Conservation (phyloP, 2,329 filamentous ascomycete genomes). For the Lizonia empirigonia region DNA sequence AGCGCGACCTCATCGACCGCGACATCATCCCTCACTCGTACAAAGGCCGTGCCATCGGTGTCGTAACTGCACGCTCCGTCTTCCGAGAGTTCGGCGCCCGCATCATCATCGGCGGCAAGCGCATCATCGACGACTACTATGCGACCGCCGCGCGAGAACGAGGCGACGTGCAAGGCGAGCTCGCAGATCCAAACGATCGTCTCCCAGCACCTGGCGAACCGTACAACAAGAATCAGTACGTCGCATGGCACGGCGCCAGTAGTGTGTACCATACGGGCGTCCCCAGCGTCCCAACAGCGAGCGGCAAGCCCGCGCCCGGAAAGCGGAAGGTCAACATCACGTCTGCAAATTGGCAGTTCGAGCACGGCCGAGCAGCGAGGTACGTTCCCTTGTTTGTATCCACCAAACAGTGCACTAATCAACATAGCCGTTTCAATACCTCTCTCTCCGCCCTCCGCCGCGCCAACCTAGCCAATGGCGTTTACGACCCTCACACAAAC, state of each 20-base stretch:
- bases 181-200: slow-evolving; percentile 87
- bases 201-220: slow-evolving; percentile 75
- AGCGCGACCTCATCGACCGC: slow-evolving; percentile 92
- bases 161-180: slow-evolving; percentile 82
- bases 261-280: slow-evolving; percentile 88
- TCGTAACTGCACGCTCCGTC: slow-evolving; percentile 93
- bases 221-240: slow-evolving; percentile 99
- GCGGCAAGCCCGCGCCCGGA: slow-evolving; percentile 73
- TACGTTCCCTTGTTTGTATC: slow-evolving; percentile 50
- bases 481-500: slow-evolving; percentile 96
- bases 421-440: slow-evolving; percentile 78
- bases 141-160: slow-evolving; percentile 74
- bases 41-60: slow-evolving; percentile 95
- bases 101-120: slow-evolving; percentile 89
- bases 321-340: slow-evolving; percentile 89
- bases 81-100: slow-evolving; percentile 95
- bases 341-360: slow-evolving; percentile 93
- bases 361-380: slow-evolving; percentile 91
- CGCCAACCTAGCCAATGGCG: slow-evolving; percentile 68
- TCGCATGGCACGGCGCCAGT: slow-evolving; percentile 97
- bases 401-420: slow-evolving; percentile 21
- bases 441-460: slow-evolving; percentile 71
- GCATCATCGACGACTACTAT: slow-evolving; percentile 88
- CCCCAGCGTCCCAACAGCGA: slow-evolving; percentile 75
- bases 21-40: slow-evolving; percentile 97